Percentiles rank a stretch among this genome's conserved stretches.
These are phyloP conservation scores for Cinchona pubescens DNA, from an alignment of 257 asterid genomes.

Conservation along the genomic window DNA sequence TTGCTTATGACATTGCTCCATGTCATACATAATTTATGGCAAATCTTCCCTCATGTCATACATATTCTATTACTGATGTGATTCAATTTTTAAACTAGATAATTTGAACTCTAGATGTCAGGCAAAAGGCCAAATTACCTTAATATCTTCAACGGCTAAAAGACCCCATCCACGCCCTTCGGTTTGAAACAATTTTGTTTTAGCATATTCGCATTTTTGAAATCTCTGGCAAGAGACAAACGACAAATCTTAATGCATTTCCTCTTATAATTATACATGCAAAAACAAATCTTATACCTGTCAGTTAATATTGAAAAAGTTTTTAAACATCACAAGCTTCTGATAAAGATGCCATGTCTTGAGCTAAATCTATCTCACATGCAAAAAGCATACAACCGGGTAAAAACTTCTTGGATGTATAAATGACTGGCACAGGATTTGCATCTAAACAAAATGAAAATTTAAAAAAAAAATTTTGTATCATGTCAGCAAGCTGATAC, in stretches of 20 bases:
- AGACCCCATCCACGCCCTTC: constrained; percentile 99
- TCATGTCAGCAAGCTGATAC: not conserved
- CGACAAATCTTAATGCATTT: constrained; percentile 22
- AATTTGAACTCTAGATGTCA: not conserved
- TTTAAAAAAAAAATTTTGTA: not conserved
- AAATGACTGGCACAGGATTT: not conserved
- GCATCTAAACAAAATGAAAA: too few relatives aligned
- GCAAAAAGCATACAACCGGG: not conserved
- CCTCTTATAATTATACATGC: constrained; percentile 10
- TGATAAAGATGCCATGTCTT: not conserved
- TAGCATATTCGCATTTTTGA: constrained; percentile 73
- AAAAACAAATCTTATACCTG: not conserved
- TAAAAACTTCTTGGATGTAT: not conserved
- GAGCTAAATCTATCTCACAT: not conserved
- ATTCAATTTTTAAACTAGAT: not conserved
- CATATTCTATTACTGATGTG: not conserved
- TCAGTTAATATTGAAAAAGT: not conserved
- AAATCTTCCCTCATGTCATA: too few relatives aligned
- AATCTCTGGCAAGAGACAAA: constrained; percentile 55
- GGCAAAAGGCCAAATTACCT: constrained; percentile 40
- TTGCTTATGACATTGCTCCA: not conserved
- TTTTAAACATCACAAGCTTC: constrained; percentile 3
- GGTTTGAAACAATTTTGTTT: constrained; percentile 69
- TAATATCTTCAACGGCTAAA: constrained; percentile 59
- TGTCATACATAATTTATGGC: not conserved